phyloP scores from a whole-genome alignment of 169 alveolate genomes.

The Plasmodium falciparum region DNA sequence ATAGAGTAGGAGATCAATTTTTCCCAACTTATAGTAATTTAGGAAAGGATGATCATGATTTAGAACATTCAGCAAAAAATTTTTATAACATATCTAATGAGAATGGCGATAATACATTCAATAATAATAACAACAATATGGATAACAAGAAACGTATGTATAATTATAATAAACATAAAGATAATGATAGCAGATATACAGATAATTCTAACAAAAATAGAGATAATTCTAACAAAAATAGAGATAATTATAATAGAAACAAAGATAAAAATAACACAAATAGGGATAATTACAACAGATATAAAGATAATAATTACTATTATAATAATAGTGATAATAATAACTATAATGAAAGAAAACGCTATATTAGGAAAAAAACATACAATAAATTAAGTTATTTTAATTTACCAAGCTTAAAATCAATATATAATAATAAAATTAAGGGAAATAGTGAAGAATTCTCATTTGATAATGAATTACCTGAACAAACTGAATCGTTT shows the following conservation, averaged over 20 bases:
- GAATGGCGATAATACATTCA: neutral
- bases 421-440: neutral
- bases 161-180: neutral
- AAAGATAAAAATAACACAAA: too few species aligned
- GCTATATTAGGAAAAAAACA: neutral
- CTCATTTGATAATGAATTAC: neutral
- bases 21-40: constrained; percentile 46
- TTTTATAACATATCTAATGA: neutral
- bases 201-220: neutral
- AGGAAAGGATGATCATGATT: constrained; percentile 67
- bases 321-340: too few species aligned
- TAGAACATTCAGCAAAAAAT: constrained; percentile 9
- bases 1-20: constrained; percentile 53
- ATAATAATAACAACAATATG: neutral
- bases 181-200: neutral
- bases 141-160: neutral
- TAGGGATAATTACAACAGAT: too few species aligned
- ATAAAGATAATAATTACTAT: too few species aligned
- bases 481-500: constrained; percentile 7
- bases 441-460: neutral
- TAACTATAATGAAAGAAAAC: too few species aligned
- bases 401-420: neutral
- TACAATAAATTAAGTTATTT: neutral
- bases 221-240: neutral
- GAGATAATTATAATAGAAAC: too few species aligned